Evolutionary conservation across 768 basidiomycete genomes (phyloP), one percentile per base, ranked within the genome.

Genomic region (Suillus occidentalis): DNA sequence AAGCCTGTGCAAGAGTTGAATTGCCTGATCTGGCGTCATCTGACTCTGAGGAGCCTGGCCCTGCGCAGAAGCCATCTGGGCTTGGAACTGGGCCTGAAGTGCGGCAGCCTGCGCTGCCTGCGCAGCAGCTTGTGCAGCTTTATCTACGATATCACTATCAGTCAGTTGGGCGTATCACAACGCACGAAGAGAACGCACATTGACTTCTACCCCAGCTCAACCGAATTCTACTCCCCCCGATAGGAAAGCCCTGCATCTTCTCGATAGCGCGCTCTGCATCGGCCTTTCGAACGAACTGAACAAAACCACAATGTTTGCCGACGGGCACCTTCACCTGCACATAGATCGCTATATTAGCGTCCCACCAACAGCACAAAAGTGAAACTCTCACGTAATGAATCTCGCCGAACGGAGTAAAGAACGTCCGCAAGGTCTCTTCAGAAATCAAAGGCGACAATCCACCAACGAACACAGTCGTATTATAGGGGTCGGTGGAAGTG

Each of bases 211-310:
- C 95, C 95, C 95, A 97, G 72, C 92, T 94, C 67, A 97, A 78
- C 42, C 95, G 85, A 68, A 97, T 95, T 71, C 92, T 84, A 68
- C 94, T 94, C 18, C 95, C 95, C 40, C 93, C 94, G 68, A 97
- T 89, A 5, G 94, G 94, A 74, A 95, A 97, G 31, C 94, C 95
- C 80, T 97, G 95, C 95, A 97, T 95, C 78, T 93, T 94, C 78
- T 95, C 92, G 66, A 97, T 97, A 10, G 95, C 94, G 43, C 86
- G 83, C 76, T 96, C 94, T 13, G 95, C 95, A 76, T 97, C 95
- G 12, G 86, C 87, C 77, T 97, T 95, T 68, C 89, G 85, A 34
- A 97, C 92, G 71, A 94, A 97, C 78, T 97, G 95, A 53, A 97
- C 95, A 72, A 97, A 97, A 1, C 95, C 95, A 70, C 95, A 97